Percentiles rank a stretch among this genome's conserved stretches.
Conservation (phyloP, 2,329 filamentous ascomycete genomes). For the Hypoxylon sp. region DNA sequence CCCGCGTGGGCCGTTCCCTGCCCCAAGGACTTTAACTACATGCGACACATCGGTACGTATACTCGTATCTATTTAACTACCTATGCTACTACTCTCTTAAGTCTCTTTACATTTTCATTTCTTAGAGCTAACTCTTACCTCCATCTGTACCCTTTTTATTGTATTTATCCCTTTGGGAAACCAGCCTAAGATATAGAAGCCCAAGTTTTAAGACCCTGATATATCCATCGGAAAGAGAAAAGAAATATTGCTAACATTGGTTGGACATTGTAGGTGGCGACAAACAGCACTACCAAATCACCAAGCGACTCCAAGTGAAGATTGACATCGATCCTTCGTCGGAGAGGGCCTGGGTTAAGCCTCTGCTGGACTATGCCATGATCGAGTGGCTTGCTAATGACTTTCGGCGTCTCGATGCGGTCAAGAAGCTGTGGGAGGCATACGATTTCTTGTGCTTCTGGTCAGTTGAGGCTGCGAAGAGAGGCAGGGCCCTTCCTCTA, state of each 20-base stretch:
- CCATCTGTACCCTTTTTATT: not conserved
- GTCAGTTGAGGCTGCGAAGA: conserved; percentile 6
- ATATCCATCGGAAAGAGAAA: not conserved
- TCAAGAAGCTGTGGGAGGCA: conserved; percentile 7
- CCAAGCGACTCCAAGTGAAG: not conserved
- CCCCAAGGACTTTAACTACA: conserved; percentile 9
- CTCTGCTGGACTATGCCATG: not conserved
- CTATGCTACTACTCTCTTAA: not conserved
- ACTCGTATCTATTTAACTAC: not conserved
- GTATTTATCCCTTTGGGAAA: not conserved
- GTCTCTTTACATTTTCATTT: not conserved
- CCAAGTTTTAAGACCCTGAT: not conserved
- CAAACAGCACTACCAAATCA: not conserved
- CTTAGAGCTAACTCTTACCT: not conserved
- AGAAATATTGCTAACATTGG: not conserved
- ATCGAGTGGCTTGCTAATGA: not conserved
- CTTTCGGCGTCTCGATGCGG: conserved; percentile 3
- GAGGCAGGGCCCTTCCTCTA: not conserved
- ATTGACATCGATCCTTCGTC: conserved; percentile 9
- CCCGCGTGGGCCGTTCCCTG: conserved; percentile 22
- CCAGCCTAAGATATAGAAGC: not conserved
- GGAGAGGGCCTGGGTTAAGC: conserved; percentile 10
- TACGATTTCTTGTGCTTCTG: conserved; percentile 23
- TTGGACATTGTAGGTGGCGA: not conserved
- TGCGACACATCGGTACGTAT: conserved; percentile 15